These are phyloP conservation scores for Medicago ruthenica DNA, from an alignment of 306 rosid species.

Conservation along the genomic window DNA sequence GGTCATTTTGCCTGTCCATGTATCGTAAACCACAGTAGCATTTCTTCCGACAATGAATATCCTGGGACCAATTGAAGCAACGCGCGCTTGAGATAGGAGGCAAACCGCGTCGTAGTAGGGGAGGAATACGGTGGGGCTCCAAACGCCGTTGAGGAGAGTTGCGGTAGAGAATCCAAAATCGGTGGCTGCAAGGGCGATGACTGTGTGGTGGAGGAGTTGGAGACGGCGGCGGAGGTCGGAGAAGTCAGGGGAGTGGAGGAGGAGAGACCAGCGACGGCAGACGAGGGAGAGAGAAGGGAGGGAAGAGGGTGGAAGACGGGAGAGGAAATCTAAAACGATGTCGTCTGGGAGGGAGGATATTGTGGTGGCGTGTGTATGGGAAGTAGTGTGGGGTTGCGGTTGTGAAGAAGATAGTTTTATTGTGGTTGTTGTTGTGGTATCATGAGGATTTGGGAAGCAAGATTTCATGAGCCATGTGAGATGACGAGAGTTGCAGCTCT, in stretches of 20 bases:
- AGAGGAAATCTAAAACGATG: conserved; percentile 65
- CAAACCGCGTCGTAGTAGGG: conserved; percentile 45
- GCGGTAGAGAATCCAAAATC: conserved; percentile 56
- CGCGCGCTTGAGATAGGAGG: conserved; percentile 61
- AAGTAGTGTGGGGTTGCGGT: not conserved
- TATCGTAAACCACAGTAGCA: conserved; percentile 59
- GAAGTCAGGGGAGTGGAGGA: conserved; percentile 61
- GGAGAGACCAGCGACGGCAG: conserved; percentile 65
- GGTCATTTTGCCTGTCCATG: conserved; percentile 60
- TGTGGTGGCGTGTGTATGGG: conserved; percentile 30
- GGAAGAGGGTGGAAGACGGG: conserved; percentile 55
- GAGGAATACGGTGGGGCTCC: conserved; percentile 56
- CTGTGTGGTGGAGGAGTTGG: conserved; percentile 50
- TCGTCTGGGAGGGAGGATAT: conserved; percentile 75
- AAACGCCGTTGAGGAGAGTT: conserved; percentile 42
- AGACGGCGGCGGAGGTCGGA: conserved; percentile 62
- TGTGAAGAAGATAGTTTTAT: not conserved
- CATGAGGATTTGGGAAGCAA: conserved; percentile 63
- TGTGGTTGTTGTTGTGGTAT: conserved; percentile 20
- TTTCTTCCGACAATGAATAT: conserved; percentile 62
- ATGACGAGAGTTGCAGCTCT: conserved; percentile 75
- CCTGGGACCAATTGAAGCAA: conserved; percentile 55
- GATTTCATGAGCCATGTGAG: conserved; percentile 79
- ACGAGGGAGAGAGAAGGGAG: conserved; percentile 61
- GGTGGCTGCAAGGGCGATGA: conserved; percentile 57